Conservation (phyloP, 2,329 filamentous ascomycete species). For the Colletotrichum sp. region DNA sequence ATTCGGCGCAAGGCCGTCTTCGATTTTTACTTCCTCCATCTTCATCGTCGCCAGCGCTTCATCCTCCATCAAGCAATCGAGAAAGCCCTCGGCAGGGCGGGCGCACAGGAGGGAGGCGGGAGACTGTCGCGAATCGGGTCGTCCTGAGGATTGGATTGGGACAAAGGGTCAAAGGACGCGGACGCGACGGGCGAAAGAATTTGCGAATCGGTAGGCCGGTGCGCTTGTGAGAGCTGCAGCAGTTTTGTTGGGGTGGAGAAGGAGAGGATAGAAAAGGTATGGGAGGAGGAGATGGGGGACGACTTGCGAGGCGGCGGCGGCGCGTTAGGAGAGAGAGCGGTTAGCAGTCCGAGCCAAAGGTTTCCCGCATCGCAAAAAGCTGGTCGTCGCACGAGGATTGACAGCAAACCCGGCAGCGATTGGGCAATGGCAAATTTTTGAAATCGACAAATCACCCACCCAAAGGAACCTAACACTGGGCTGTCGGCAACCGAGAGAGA, state of each 20-base stretch:
- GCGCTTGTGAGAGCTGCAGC: slow-evolving; percentile 7
- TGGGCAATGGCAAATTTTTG: background rate
- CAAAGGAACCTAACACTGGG: background rate
- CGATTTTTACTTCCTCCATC: slow-evolving; percentile 50
- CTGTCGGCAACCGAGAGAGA: background rate
- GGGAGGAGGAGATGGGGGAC: slow-evolving; percentile 13
- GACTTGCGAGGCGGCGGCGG: slow-evolving; percentile 14
- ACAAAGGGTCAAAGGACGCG: background rate
- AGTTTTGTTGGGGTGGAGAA: slow-evolving; percentile 11
- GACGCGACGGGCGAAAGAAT: background rate
- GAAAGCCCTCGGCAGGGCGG: slow-evolving; percentile 5
- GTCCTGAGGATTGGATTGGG: background rate
- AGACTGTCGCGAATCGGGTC: slow-evolving; percentile 5
- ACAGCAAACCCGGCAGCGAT: background rate
- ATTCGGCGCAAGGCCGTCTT: slow-evolving; percentile 39
- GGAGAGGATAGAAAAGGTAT: slow-evolving; percentile 1
- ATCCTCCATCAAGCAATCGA: slow-evolving; percentile 40
- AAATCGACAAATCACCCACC: background rate
- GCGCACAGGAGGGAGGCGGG: slow-evolving; percentile 4
- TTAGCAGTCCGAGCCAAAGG: slow-evolving; percentile 20
- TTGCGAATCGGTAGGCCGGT: slow-evolving; percentile 1
- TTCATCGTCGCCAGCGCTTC: slow-evolving; percentile 41
- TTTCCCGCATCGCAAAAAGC: slow-evolving; percentile 15
- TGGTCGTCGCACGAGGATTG: background rate
- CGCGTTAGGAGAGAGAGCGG: slow-evolving; percentile 14